Base-by-base conservation (phyloP, 352 stramenopile genomes). In the Phytophthora agathidicida region DNA sequence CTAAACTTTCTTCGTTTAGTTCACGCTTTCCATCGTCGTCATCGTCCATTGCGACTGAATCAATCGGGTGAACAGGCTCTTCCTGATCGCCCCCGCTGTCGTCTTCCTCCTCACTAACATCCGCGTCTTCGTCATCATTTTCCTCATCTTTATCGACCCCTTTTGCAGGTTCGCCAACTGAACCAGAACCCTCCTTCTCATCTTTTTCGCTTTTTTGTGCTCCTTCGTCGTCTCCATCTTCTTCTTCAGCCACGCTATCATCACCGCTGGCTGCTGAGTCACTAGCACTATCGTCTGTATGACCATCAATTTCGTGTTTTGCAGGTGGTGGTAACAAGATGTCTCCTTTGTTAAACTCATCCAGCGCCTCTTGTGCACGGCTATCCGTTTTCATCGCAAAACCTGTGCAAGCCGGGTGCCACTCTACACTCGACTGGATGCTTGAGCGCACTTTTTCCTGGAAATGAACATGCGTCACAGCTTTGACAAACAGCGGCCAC, bases 241-340 rank as follows among this genome's bases (percentile, higher is more conserved):
- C 64, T 7, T 63, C 72, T 11, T 71, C 63, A 2, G 32, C 60
- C 5, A 69, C 65, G 7, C 39, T 70, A 10, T 80, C 73, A 1
- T 91, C 75, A 0, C 58, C 76, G 42, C 80, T 90, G 3, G 73
- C 80, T 7, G 75, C 85, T 5, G 85, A 94, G 19, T 65, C 79
- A 42, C 72, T 89, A 2, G 80, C 83, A 33, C 83, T 91, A 38
- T 94, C 80, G 32, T 94, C 85, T 1, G 85, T 94, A 60, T 91
- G 79, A 7, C 80, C 85, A 46, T 93, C 82, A 27, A 89, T 85
- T 51, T 90, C 83, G 42, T 92, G 68, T 39, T 80, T 75, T 10
- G 63, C 73, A 9, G 67, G 68, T 24, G 80, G 77, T 3, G 77
- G 75, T 7, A 89, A 39, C 32, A 87, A 35, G 32, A 79, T 78